These are phyloP conservation scores for Tilletiaria anomala DNA, from an alignment of 1,284 basidiomycete species.

Conservation along the genomic window DNA sequence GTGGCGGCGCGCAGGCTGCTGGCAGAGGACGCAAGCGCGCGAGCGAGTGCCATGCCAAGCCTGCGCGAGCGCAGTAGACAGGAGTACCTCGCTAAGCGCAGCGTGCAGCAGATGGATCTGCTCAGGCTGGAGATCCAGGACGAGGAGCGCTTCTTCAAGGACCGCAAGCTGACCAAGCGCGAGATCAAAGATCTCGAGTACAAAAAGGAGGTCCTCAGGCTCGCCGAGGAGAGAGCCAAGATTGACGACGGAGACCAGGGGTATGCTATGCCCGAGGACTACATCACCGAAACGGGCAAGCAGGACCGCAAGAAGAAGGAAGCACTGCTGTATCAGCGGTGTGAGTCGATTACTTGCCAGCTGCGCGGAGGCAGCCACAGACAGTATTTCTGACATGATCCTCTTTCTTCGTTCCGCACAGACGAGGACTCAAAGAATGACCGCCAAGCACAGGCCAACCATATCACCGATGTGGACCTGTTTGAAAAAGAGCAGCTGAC, in stretches of 20 bases:
- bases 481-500: slow-evolving; percentile 74
- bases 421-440: slow-evolving; percentile 57
- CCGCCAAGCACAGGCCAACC: slow-evolving; percentile 50
- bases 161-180: slow-evolving; percentile 53
- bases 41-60: slow-evolving; percentile 17
- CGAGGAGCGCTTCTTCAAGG: slow-evolving; percentile 30
- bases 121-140: slow-evolving; percentile 60
- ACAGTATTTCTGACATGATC: not conserved
- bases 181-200: slow-evolving; percentile 68
- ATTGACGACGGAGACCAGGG: slow-evolving; percentile 58
- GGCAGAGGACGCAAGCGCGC: slow-evolving; percentile 40
- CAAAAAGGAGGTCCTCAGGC: slow-evolving; percentile 78
- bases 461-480: slow-evolving; percentile 87
- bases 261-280: slow-evolving; percentile 49
- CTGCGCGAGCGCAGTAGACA: slow-evolving; percentile 46
- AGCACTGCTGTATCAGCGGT: slow-evolving; percentile 80
- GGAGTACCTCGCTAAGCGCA: slow-evolving; percentile 90
- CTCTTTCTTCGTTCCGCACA: slow-evolving; percentile 1
- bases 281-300: slow-evolving; percentile 95
- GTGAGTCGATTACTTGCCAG: slow-evolving; percentile 45
- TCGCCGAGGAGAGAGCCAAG: slow-evolving; percentile 82
- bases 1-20: slow-evolving; percentile 60
- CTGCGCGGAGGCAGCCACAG: not conserved
- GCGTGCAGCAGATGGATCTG: slow-evolving; percentile 87
- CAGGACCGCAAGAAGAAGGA: slow-evolving; percentile 94